phyloP scores from a whole-genome alignment of 2,329 filamentous ascomycete species.

The Fulvia fulva region DNA sequence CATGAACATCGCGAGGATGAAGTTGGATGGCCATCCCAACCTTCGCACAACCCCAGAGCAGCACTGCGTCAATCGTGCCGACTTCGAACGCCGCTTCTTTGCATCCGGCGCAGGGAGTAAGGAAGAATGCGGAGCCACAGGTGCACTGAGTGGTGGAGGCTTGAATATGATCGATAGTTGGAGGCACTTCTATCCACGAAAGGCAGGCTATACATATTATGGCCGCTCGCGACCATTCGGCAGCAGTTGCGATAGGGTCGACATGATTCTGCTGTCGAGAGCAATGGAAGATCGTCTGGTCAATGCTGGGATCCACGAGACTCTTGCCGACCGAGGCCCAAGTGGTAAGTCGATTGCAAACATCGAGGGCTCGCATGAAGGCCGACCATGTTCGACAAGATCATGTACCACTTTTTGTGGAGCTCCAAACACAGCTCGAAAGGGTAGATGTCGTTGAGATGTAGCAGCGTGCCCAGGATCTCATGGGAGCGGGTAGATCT shows the following conservation, averaged over 20 bases:
- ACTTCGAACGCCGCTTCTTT: slow-evolving; percentile 51
- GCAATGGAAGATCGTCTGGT: slow-evolving; percentile 36
- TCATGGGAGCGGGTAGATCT: background rate
- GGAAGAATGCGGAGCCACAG: background rate
- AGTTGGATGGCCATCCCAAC: slow-evolving; percentile 46
- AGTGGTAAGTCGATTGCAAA: slow-evolving; percentile 44
- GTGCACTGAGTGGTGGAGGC: slow-evolving; percentile 2
- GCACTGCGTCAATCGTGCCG: slow-evolving; percentile 49
- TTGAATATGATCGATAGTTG: slow-evolving; percentile 47
- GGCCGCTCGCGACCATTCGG: slow-evolving; percentile 43
- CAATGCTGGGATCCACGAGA: slow-evolving; percentile 41
- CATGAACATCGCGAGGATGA: slow-evolving; percentile 48
- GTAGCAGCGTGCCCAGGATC: background rate
- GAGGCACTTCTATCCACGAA: slow-evolving; percentile 41
- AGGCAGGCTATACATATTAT: slow-evolving; percentile 50
- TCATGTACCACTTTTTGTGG: slow-evolving; percentile 4
- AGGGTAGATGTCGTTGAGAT: background rate
- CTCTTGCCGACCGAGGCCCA: slow-evolving; percentile 43
- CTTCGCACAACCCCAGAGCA: slow-evolving; percentile 44
- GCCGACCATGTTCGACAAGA: slow-evolving; percentile 2
- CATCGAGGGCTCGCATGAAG: background rate
- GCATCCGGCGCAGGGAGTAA: slow-evolving; percentile 12
- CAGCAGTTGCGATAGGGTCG: slow-evolving; percentile 51
- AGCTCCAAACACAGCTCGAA: background rate
- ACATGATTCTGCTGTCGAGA: slow-evolving; percentile 47